Evolutionary conservation across 2,329 filamentous ascomycete genomes (phyloP), one percentile per base, ranked within the genome.

Genomic region (Colletotrichum karsti): DNA sequence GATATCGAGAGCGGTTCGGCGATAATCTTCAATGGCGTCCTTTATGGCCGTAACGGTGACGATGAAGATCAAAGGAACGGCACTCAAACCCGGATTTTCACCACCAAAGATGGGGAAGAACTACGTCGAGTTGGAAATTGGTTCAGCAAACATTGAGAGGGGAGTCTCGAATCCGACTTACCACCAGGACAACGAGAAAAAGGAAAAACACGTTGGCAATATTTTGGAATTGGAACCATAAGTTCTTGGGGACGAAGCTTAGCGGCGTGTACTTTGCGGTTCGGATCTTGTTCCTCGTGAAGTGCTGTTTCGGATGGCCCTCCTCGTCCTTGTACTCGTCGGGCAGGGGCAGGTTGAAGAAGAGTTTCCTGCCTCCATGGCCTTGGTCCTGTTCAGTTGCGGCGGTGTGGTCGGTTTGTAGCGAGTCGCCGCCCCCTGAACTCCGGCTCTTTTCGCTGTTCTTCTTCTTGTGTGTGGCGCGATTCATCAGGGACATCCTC

Each of bases 121-220:
- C 96, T 98, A 81, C 24, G n/a, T 70, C 42, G 33, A 33, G 22
- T 63, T 71, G 63, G 62, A 55, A 51, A 56, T 63, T 44, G 20
- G 41, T 59, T 63, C 39, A 68, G 22, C n/a, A 33, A 33, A 28
- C 5, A 39, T 28, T 7, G 41, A 18, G 15, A 35, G 28, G 8
- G 44, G 54, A 33, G 24, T 35, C 24, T 62, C 28, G 26, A 28
- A 35, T 55, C 22, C 48, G 54, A 78, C 95, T 86, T 91, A 98
- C 96, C 76, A 92, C 91, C 68, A 99, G 88, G 77, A 99, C 97
- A 77, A 98, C 95, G 74, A 95, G 88, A 82, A 98, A 98, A 73
- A 98, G 85, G 87, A 99, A 99, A 83, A 98, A 99, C 60, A 98
- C 92, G 80, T 99, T 99, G 77, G 96, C 96, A 75, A 99, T 92